Percentiles rank a stretch among this genome's conserved stretches.
Evolutionary conservation across 208 protist species (phyloP).

Genomic region (Entamoeba histolytica): DNA sequence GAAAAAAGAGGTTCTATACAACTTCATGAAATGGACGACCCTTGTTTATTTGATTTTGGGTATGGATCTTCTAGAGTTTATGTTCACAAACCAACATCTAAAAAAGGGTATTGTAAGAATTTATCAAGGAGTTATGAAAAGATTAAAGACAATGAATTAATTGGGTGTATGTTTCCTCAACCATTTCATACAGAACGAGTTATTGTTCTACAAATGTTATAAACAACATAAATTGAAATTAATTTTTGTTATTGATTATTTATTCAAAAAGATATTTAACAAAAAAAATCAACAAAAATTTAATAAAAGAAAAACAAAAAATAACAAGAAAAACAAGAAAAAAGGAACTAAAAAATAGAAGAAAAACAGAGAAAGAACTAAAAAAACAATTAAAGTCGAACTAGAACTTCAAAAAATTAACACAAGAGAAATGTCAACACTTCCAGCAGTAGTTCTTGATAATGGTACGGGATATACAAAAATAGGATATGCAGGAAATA

Average conservation of each 20-base stretch:
- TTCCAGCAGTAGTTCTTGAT: slow-evolving; percentile 71
- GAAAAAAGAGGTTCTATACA: not conserved
- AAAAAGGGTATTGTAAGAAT: not conserved
- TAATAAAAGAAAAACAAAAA: too few species aligned
- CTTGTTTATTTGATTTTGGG: not conserved
- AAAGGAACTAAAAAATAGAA: too few species aligned
- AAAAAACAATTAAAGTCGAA: not conserved
- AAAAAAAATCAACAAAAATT: too few species aligned
- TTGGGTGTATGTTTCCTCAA: not conserved
- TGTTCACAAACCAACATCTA: not conserved
- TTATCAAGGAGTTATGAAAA: not conserved
- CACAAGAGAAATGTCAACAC: not conserved
- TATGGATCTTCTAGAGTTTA: not conserved
- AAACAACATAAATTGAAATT: too few species aligned
- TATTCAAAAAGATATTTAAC: too few species aligned
- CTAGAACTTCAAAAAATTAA: not conserved
- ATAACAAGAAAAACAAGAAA: too few species aligned
- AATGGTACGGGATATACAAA: slow-evolving; percentile 91
- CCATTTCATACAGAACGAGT: not conserved
- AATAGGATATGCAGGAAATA: slow-evolving; percentile 85
- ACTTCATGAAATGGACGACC: not conserved
- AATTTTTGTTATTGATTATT: too few species aligned
- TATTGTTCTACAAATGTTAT: not conserved
- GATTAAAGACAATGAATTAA: not conserved
- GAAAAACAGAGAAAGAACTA: too few species aligned